Conservation (phyloP, 345 rosid species). For the Cochlearia excelsa region DNA sequence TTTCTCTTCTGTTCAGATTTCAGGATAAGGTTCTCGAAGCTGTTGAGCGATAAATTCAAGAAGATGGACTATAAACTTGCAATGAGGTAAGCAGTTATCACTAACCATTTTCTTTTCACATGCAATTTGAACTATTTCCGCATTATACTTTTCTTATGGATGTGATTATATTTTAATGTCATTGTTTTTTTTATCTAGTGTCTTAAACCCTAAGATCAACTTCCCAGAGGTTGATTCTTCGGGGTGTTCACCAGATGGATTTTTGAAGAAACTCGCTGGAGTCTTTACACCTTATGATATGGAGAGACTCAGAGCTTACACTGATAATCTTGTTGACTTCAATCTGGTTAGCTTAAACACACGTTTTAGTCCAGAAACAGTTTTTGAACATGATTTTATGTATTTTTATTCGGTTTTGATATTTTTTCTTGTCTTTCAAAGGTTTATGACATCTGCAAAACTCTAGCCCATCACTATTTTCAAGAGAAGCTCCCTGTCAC, state of each 20-base stretch:
- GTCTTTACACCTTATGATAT: slow-evolving; percentile 64
- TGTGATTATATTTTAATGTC: slow-evolving; percentile 16
- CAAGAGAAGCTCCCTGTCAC: slow-evolving; percentile 79
- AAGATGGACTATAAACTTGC: slow-evolving; percentile 88
- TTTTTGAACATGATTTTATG: neutral
- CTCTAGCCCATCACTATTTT: slow-evolving; percentile 71
- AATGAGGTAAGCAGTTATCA: slow-evolving; percentile 58
- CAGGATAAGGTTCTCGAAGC: slow-evolving; percentile 63
- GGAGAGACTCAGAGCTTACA: slow-evolving; percentile 70
- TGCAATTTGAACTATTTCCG: no score
- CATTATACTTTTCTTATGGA: neutral
- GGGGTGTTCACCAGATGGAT: slow-evolving; percentile 43
- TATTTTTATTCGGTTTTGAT: neutral
- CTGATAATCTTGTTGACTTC: slow-evolving; percentile 71
- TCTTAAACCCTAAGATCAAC: slow-evolving; percentile 82
- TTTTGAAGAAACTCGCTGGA: slow-evolving; percentile 48
- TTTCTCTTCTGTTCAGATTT: slow-evolving; percentile 63
- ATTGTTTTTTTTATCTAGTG: slow-evolving; percentile 42
- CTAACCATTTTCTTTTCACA: slow-evolving; percentile 21
- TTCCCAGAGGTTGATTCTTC: slow-evolving; percentile 46
- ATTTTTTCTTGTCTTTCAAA: slow-evolving; percentile 31
- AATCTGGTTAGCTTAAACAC: slow-evolving; percentile 48
- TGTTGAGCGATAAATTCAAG: slow-evolving; percentile 52
- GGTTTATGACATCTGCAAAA: slow-evolving; percentile 63
- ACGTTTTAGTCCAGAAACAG: no score